These are phyloP conservation scores for Rosellinia necatrix DNA, from an alignment of 2,329 filamentous ascomycete genomes.

Conservation along the genomic window DNA sequence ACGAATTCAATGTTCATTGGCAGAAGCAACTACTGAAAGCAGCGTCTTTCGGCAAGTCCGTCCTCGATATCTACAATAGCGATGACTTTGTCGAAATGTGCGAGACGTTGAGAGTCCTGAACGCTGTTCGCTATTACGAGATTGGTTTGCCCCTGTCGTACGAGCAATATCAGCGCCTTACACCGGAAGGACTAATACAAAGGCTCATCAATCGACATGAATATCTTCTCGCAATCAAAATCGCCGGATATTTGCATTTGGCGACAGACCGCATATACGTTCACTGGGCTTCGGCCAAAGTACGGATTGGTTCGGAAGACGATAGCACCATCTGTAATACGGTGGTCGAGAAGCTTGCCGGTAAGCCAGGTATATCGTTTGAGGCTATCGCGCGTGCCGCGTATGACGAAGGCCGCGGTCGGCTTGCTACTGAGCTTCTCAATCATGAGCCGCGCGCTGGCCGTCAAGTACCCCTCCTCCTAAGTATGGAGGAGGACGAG, in stretches of 20 bases:
- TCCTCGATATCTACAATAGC: conserved; percentile 95
- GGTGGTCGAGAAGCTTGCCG: conserved; percentile 84
- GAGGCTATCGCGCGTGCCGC: conserved; percentile 91
- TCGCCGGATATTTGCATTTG: conserved; percentile 85
- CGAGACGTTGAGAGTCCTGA: conserved; percentile 88
- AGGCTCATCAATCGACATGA: conserved; percentile 87
- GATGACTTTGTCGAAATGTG: conserved; percentile 99
- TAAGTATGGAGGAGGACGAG: conserved; percentile 95
- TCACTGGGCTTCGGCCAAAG: conserved; percentile 95
- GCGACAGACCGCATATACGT: conserved; percentile 91
- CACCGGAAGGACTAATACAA: conserved; percentile 84
- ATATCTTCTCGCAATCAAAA: conserved; percentile 85
- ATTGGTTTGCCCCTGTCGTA: conserved; percentile 89
- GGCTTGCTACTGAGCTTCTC: conserved; percentile 87
- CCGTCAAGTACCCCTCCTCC: conserved; percentile 90
- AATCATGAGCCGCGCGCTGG: conserved; percentile 94
- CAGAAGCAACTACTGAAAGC: conserved; percentile 96
- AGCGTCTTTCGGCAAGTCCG: conserved; percentile 96
- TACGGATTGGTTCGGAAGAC: conserved; percentile 80
- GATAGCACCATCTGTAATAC: conserved; percentile 86
- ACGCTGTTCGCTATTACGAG: conserved; percentile 89
- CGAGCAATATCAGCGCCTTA: conserved; percentile 90
- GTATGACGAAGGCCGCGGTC: conserved; percentile 87
- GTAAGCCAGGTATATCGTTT: conserved; percentile 92
- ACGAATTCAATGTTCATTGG: conserved; percentile 89